These are phyloP conservation scores for Quercus alba DNA, from an alignment of 306 rosid genomes.

Conservation along the genomic window DNA sequence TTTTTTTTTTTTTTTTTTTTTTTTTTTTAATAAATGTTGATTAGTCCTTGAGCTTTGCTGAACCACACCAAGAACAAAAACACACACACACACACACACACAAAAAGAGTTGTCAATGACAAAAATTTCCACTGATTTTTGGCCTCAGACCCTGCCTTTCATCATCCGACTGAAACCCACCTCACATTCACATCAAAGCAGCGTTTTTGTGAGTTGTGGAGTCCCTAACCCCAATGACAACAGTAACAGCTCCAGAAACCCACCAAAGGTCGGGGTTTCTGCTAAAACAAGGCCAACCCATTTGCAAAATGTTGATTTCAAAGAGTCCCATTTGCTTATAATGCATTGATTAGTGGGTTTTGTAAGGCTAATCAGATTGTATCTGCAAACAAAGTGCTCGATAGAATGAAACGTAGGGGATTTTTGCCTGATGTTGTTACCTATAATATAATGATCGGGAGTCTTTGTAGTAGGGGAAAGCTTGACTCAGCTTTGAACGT, in stretches of 20 bases:
- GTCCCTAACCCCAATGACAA: constrained; percentile 26
- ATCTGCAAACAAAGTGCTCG: constrained; percentile 57
- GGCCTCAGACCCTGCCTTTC: constrained; percentile 42
- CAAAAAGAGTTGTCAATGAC: constrained; percentile 30
- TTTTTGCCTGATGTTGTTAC: constrained; percentile 74
- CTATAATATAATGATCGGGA: constrained; percentile 78
- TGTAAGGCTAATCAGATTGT: constrained; percentile 32
- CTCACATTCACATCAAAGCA: constrained; percentile 29
- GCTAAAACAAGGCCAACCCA: constrained; percentile 31
- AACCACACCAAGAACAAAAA: neutral
- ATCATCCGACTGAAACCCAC: constrained; percentile 27
- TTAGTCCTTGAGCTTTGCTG: constrained; percentile 15
- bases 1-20: neutral
- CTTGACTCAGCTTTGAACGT: constrained; percentile 51
- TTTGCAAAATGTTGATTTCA: constrained; percentile 26
- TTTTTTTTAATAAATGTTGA: too few relatives aligned
- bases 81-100: neutral
- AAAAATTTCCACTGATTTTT: constrained; percentile 58
- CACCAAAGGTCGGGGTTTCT: constrained; percentile 18
- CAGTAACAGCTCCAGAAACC: constrained; percentile 25
- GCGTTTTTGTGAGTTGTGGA: constrained; percentile 26
- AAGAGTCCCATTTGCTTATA: constrained; percentile 64
- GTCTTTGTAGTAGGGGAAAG: constrained; percentile 64
- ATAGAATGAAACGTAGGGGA: constrained; percentile 65
- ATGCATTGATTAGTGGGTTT: constrained; percentile 71